Base-by-base conservation (phyloP, 495 filamentous ascomycete species). In the Penicillium alfredii region DNA sequence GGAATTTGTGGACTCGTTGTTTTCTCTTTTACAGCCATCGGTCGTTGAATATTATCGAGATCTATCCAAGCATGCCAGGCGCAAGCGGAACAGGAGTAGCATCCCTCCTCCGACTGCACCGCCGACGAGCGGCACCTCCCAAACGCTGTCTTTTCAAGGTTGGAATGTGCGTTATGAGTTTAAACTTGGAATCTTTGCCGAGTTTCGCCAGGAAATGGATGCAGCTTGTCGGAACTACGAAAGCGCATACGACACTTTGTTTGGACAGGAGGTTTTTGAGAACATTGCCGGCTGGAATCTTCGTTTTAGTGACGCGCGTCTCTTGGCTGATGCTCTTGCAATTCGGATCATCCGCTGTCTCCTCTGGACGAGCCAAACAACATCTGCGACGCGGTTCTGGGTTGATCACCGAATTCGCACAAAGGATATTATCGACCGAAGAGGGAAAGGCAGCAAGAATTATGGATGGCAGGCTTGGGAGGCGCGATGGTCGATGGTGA, bases 111-210 rank as follows among this genome's bases (percentile, higher is more conserved):
- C 87, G 6, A 89, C 85, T n/a, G 72, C 80, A n/a, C 83, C 87
- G 20, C 82, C 86, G 10, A 86, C 82, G 1, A 82, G 73, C 8
- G 84, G 86, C 8, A 89, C 87, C 3, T 90, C 85, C 10, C 82
- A 86, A 50, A 84, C 82, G 0, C 60, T 95, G 12, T 84, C 87
- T n/a, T 70, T 78, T 8, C 82, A 86, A 36, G 87, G 84, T 4
- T 96, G 89, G 89, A 86, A 82, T 56, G 79, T 87, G 13, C 81
- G 89, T 2, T 95, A 94, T 54, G 89, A 96, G 49, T 88, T 90
- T 64, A 96, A 96, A 51, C 73, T 86, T 17, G 89, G 85, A 6
- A 69, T 93, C 1, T 85, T 95, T 51, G 86, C 89, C 20, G 88
- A 94, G 53, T 94, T 87, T 43, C 76, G 89, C 8, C 82, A 86